Percentiles rank a stretch among this genome's conserved stretches.
Evolutionary conservation across 176 grass and related monocot species (phyloP).

Genomic region (Oryza officinalis): DNA sequence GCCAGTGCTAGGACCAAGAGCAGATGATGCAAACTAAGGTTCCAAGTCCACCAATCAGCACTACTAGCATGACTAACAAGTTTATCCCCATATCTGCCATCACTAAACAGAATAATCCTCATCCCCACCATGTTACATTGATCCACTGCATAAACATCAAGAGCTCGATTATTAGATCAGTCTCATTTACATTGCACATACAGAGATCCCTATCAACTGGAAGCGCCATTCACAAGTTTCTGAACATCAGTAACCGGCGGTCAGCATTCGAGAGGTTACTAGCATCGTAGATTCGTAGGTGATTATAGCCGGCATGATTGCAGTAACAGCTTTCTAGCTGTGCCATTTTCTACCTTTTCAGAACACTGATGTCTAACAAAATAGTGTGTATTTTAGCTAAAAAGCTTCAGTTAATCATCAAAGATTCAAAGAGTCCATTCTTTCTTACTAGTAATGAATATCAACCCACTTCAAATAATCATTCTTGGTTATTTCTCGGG

Average conservation of each 20-base stretch:
- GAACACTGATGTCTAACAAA: background rate
- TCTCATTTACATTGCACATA: background rate
- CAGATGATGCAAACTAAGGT: background rate
- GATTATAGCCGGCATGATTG: too few species aligned
- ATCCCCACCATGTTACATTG: background rate
- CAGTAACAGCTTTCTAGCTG: background rate
- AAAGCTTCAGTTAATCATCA: background rate
- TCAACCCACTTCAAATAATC: background rate
- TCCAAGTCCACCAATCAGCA: background rate
- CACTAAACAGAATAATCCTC: background rate
- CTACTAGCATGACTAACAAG: background rate
- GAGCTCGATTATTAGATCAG: background rate
- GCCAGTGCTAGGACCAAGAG: background rate
- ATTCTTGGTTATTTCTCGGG: background rate
- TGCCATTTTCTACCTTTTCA: too few species aligned
- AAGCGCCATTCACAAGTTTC: background rate
- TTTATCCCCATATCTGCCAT: background rate
- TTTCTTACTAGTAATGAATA: background rate
- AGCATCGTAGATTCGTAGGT: too few species aligned
- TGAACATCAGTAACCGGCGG: background rate
- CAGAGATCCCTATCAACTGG: background rate
- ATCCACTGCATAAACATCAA: background rate
- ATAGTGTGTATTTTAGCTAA: background rate
- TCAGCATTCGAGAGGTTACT: background rate
- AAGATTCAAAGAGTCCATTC: background rate